Evolutionary conservation across 2,329 filamentous ascomycete genomes (phyloP).

Genomic region (Fusarium nematophilum): DNA sequence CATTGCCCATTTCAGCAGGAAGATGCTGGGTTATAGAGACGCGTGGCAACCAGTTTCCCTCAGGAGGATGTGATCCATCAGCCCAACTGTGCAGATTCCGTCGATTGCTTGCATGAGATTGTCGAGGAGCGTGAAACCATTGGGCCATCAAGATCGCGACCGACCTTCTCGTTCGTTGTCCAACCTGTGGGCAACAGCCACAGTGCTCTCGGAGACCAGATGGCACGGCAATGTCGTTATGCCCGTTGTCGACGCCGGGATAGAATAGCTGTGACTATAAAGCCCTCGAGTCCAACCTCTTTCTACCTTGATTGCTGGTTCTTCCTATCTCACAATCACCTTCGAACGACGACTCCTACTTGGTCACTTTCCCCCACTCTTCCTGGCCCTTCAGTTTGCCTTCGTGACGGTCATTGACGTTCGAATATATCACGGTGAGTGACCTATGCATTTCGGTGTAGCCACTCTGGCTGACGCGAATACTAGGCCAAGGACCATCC

Average conservation of each 20-base stretch:
- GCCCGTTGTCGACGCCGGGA: neutral
- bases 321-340: too few species aligned
- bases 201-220: slow-evolving; percentile 2
- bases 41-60: slow-evolving; percentile 9
- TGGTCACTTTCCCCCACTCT: too few species aligned
- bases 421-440: slow-evolving; percentile 1
- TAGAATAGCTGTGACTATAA: slow-evolving; percentile 16
- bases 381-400: too few species aligned
- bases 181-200: slow-evolving; percentile 9
- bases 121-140: neutral
- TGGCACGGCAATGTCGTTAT: neutral
- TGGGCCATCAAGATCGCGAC: slow-evolving; percentile 10
- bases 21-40: slow-evolving; percentile 1
- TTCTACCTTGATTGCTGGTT: too few species aligned
- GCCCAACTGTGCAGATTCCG: neutral
- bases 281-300: too few species aligned
- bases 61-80: slow-evolving; percentile 18
- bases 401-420: too few species aligned
- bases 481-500: neutral
- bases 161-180: slow-evolving; percentile 1
- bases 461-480: neutral
- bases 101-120: slow-evolving; percentile 18
- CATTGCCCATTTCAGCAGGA: slow-evolving; percentile 30
- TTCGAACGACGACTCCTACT: too few species aligned
- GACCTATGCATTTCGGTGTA: too few species aligned